phyloP scores from a whole-genome alignment of 2,329 filamentous ascomycete species.

The Dactylonectria estremocensis region DNA sequence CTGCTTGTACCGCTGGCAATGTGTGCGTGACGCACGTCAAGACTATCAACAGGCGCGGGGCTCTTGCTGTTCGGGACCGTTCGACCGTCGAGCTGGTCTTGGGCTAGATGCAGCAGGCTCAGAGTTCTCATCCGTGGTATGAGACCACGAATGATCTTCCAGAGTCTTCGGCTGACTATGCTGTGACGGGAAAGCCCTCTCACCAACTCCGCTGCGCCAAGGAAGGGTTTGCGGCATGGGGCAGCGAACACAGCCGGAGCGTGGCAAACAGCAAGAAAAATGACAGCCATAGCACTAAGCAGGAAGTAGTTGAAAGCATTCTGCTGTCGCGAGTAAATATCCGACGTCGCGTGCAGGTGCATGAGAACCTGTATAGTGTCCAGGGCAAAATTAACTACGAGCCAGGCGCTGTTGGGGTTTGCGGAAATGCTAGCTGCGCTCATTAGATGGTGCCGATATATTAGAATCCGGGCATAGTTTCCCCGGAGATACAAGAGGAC shows the following conservation, averaged over 20 bases:
- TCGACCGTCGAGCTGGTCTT: no score
- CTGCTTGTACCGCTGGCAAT: no score
- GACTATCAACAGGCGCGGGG: no score
- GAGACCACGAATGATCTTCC: slow-evolving; percentile 55
- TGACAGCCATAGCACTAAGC: slow-evolving; percentile 49
- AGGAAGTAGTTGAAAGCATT: slow-evolving; percentile 50
- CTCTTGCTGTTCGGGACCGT: slow-evolving; percentile 30
- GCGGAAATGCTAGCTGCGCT: slow-evolving; percentile 51
- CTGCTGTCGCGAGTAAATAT: slow-evolving; percentile 49
- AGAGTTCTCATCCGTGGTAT: slow-evolving; percentile 51
- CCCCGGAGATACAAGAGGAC: slow-evolving; percentile 61
- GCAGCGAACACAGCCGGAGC: slow-evolving; percentile 59
- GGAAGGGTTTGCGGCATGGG: slow-evolving; percentile 51
- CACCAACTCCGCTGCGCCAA: slow-evolving; percentile 51
- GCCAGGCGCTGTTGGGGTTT: slow-evolving; percentile 52
- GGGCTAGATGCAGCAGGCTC: slow-evolving; percentile 31
- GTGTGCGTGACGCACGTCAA: no score
- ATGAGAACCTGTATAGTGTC: slow-evolving; percentile 48
- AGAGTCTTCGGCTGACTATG: slow-evolving; percentile 51
- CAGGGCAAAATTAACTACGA: slow-evolving; percentile 53
- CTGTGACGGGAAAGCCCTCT: slow-evolving; percentile 52
- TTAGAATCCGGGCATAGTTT: slow-evolving; percentile 62
- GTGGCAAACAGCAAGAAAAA: slow-evolving; percentile 58
- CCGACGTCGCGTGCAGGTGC: slow-evolving; percentile 45
- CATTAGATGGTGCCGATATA: slow-evolving; percentile 57